Base-by-base conservation (phyloP, 176 grass and related monocot genomes). In the Sorghum bicolor region DNA sequence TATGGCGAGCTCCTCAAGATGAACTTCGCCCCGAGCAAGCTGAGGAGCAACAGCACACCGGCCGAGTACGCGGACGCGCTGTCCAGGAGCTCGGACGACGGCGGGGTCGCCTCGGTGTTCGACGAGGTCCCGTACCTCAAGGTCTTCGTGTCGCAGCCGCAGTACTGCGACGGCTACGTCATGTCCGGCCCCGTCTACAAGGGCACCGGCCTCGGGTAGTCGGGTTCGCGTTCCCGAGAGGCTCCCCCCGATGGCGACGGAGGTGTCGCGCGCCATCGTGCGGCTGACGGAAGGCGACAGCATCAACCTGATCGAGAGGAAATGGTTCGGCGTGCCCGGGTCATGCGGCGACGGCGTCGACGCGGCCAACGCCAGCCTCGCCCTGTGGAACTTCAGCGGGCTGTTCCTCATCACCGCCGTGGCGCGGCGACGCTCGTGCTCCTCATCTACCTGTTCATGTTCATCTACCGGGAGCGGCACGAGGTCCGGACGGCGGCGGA, bases 61-160 rank as follows among this genome's bases (percentile, higher is more conserved):
- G 78, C 58, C n/a, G 61, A 92, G 77, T 94, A 94, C 73, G 85
- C 87, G 0, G 75, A 90, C 0, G 90, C 90, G 3, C 81, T 95
- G 45, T 45, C 66, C 0, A 92, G 63, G 26, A 87, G 93, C 29
- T 83, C 86, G 8, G 76, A 20, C 15, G 58, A 83, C 10, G 86
- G 89, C 50, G 86, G 93, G 1, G 93, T 92, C 28, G 57, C 88
- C 0, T 90, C 84, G 3, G 72, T 95, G 75, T 81, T 95, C 20
- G 93, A 95, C 37, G 93, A 95, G 82, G 37, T 88, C 32, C 90
- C 93, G 10, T 95, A 82, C 52, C 82, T 94, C 22, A 94, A 74
- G 73, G 20, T 90, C 39, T 88, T 94, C 62, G 70, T 88, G 17
- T 86, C 52, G 13, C 41, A 44, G 45, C 15, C 45, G 5, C 55